Conservation (phyloP, 1,284 basidiomycete species). For the Apiotrichum domesticum region DNA sequence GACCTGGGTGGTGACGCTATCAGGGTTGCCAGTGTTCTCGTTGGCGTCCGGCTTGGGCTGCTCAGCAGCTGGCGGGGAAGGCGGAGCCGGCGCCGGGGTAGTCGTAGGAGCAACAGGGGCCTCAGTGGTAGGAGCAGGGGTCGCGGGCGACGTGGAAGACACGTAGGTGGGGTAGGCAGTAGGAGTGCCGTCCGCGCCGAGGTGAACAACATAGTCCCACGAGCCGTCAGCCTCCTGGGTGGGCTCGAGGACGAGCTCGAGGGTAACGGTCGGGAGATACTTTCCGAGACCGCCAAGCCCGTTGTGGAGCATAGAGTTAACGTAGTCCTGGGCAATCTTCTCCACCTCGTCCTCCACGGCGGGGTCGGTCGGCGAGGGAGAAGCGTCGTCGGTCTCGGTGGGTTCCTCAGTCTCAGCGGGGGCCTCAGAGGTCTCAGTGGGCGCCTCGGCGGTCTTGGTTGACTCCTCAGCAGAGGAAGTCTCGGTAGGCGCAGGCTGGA, state of each 20-base stretch:
- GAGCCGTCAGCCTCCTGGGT: slow-evolving; percentile 45
- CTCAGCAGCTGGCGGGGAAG: too few relatives aligned
- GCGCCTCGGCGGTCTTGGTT: background rate
- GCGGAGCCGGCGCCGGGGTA: background rate
- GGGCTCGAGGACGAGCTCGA: slow-evolving; percentile 43
- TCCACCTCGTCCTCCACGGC: slow-evolving; percentile 20
- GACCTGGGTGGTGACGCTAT: slow-evolving; percentile 2
- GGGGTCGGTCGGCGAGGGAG: background rate
- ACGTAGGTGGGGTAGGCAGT: slow-evolving; percentile 41
- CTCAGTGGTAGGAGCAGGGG: slow-evolving; percentile 8
- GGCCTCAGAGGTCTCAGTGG: background rate
- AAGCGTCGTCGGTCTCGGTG: background rate
- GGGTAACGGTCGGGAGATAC: slow-evolving; percentile 42
- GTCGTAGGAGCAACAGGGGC: background rate
- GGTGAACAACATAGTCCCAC: slow-evolving; percentile 45
- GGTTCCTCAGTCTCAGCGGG: too few relatives aligned
- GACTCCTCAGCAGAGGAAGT: background rate
- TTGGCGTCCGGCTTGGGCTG: too few relatives aligned
- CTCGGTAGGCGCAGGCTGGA: background rate
- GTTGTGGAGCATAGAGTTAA: slow-evolving; percentile 20
- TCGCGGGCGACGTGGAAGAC: slow-evolving; percentile 13
- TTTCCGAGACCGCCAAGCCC: slow-evolving; percentile 19
- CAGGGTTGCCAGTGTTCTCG: background rate
- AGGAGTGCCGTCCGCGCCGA: slow-evolving; percentile 43
- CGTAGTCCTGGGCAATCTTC: slow-evolving; percentile 31